Percentiles rank a stretch among this genome's conserved stretches.
Conservation (phyloP, 371 early-diverging fungal species). For the Mucor saturninus region DNA sequence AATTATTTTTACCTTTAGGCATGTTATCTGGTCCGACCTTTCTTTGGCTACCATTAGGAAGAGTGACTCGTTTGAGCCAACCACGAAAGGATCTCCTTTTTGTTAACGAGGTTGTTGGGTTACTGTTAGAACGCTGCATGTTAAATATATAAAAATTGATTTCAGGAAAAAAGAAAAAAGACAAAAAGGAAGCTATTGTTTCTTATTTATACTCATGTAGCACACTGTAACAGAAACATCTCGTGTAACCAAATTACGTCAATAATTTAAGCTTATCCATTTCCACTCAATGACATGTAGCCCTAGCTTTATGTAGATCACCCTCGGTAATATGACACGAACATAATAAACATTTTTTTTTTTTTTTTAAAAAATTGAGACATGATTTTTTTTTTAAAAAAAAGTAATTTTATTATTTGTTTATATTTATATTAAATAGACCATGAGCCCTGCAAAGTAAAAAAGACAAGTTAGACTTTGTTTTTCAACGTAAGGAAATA, state of each 20-base stretch:
- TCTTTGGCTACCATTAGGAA: slow-evolving; percentile 20
- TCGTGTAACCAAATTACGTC: slow-evolving; percentile 20
- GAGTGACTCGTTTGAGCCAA: slow-evolving; percentile 30
- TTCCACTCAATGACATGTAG: slow-evolving; percentile 1
- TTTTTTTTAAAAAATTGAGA: not conserved
- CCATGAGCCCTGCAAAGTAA: not conserved
- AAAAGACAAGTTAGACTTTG: not conserved
- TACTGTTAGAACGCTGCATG: slow-evolving; percentile 27
- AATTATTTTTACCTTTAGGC: slow-evolving; percentile 17
- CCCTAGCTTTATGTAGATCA: not conserved
- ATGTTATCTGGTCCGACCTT: slow-evolving; percentile 14
- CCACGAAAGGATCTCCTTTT: slow-evolving; percentile 30
- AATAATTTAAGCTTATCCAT: slow-evolving; percentile 2
- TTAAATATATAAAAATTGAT: not conserved
- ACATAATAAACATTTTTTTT: not conserved
- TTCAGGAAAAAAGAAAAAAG: slow-evolving; percentile 3
- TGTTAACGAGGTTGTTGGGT: slow-evolving; percentile 15
- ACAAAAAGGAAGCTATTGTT: not conserved
- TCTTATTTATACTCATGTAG: not conserved
- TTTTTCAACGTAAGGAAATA: not conserved
- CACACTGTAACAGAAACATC: not conserved
- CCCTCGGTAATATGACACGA: not conserved
- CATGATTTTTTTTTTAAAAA: not conserved
- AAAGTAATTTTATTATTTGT: not conserved
- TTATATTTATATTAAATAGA: not conserved